These are phyloP conservation scores for Termitomyces sp. DNA, from an alignment of 768 basidiomycete genomes.

Conservation along the genomic window DNA sequence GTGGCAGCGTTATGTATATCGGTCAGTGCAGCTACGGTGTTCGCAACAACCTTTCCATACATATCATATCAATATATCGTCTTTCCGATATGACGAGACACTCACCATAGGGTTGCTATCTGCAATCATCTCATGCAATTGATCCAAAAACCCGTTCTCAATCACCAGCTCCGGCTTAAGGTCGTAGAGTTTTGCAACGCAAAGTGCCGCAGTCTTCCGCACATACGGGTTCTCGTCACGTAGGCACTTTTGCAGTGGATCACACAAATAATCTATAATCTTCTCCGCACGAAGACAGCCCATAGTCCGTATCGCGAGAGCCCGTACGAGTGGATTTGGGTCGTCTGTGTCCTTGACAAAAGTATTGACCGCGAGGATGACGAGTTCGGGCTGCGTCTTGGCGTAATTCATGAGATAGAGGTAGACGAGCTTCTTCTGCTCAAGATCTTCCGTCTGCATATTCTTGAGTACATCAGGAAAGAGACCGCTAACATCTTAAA, in stretches of 20 bases:
- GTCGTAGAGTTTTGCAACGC: slow-evolving; percentile 97
- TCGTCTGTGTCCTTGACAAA: slow-evolving; percentile 98
- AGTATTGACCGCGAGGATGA: slow-evolving; percentile 98
- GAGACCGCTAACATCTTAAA: slow-evolving; percentile 81
- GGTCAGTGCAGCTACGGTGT: slow-evolving; percentile 88
- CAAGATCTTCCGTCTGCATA: slow-evolving; percentile 99
- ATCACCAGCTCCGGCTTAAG: slow-evolving; percentile 93
- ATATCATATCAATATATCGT: neutral
- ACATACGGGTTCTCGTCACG: slow-evolving; percentile 98
- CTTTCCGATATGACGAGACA: slow-evolving; percentile 1
- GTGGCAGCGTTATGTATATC: slow-evolving; percentile 83
- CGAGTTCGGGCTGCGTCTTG: slow-evolving; percentile 97
- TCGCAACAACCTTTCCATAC: slow-evolving; percentile 84
- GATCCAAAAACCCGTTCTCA: slow-evolving; percentile 91
- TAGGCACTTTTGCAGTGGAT: slow-evolving; percentile 88
- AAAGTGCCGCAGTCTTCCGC: slow-evolving; percentile 94
- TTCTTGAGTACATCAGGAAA: slow-evolving; percentile 99
- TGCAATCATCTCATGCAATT: slow-evolving; percentile 87
- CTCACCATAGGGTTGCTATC: slow-evolving; percentile 96
- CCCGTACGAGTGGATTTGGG: slow-evolving; percentile 93
- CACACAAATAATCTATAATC: slow-evolving; percentile 98
- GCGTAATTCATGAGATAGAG: slow-evolving; percentile 99
- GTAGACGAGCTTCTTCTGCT: slow-evolving; percentile 99
- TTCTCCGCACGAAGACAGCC: slow-evolving; percentile 95
- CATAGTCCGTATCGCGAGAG: slow-evolving; percentile 97